Conservation (phyloP, 306 rosid species). For the Castanea mollissima region DNA sequence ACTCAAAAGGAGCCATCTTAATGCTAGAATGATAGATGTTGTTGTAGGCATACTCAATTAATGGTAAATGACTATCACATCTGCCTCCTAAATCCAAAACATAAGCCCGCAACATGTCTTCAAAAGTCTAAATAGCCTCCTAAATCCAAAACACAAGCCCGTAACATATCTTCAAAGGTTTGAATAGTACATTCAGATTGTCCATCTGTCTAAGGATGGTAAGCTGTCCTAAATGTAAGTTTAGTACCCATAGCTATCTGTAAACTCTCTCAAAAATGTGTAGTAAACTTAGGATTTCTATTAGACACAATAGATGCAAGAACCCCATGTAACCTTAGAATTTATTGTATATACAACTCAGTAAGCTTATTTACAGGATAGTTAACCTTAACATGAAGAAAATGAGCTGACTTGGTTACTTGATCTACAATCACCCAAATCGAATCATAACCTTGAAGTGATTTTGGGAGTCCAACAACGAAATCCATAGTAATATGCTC, state of each 20-base stretch:
- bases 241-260: background rate
- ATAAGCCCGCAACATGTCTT: too few species aligned
- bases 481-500: background rate
- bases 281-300: background rate
- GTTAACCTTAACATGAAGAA: too few species aligned
- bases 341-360: background rate
- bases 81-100: too few species aligned
- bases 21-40: background rate
- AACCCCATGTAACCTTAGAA: background rate
- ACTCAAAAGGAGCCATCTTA: background rate
- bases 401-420: background rate
- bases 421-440: background rate
- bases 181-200: too few species aligned
- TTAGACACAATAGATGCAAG: background rate
- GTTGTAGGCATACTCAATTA: background rate
- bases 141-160: too few species aligned
- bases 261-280: too few species aligned
- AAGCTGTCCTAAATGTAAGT: background rate
- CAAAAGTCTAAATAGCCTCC: too few species aligned
- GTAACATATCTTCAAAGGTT: too few species aligned
- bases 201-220: background rate
- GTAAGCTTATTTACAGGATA: too few species aligned
- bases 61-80: background rate
- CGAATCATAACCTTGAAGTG: background rate
- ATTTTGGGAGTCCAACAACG: background rate